Conservation (phyloP, 805 yeast genomes). For the Metschnikowia kofuensis region DNA sequence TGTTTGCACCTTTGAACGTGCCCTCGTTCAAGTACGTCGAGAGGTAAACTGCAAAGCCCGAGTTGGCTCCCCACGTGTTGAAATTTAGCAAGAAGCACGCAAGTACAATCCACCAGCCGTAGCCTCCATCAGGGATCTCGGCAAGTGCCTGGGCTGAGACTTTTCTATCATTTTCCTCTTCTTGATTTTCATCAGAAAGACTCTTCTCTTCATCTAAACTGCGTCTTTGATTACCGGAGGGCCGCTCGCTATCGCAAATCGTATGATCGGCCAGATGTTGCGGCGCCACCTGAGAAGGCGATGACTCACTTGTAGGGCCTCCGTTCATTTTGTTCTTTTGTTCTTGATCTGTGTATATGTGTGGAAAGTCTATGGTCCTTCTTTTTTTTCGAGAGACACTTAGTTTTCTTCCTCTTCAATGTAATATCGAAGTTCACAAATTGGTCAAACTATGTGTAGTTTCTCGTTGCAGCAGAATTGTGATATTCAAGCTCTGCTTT, state of each 20-base stretch:
- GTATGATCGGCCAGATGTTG: not conserved
- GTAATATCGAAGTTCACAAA: no score
- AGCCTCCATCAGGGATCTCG: constrained; percentile 52
- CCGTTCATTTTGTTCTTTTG: no score
- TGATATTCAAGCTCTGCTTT: no score
- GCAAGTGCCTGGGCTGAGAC: constrained; percentile 1
- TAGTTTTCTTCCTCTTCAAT: no score
- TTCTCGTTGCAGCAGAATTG: no score
- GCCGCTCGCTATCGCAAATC: not conserved
- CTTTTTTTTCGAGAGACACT: no score
- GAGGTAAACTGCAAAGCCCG: constrained; percentile 63
- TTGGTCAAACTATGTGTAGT: no score
- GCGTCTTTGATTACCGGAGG: not conserved
- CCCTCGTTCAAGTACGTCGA: constrained; percentile 50
- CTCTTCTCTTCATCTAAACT: not conserved
- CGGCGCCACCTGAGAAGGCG: not conserved
- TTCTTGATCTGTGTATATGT: no score
- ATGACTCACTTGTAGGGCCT: no score
- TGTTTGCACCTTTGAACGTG: constrained; percentile 52
- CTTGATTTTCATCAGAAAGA: constrained; percentile 1
- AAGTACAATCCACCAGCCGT: constrained; percentile 62
- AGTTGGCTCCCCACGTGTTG: constrained; percentile 72
- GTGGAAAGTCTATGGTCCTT: no score
- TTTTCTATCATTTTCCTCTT: not conserved
- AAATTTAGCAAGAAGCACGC: constrained; percentile 51